A percentile compares a stretch with the other conserved stretches of the same genome.
phyloP scores from a whole-genome alignment of 148 eudicot genomes.

The Vaccinium vitisidaea region DNA sequence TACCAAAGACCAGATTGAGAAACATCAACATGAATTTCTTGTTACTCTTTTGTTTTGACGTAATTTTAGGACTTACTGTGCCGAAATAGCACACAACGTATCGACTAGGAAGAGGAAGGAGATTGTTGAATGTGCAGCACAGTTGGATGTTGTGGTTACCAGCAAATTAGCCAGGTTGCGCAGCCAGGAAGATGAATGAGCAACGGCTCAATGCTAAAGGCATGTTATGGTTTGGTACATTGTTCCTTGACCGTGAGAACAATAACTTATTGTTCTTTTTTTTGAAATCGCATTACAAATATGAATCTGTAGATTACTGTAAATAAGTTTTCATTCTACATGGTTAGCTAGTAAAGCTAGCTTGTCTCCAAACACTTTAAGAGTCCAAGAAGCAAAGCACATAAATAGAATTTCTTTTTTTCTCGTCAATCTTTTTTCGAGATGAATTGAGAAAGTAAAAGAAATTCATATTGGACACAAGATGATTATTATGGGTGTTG shows the following conservation, averaged over 20 bases:
- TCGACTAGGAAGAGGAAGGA: slow-evolving; percentile 42
- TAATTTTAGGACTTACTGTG: slow-evolving; percentile 40
- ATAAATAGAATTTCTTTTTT: too few relatives aligned
- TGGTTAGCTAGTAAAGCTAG: too few relatives aligned
- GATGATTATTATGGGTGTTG: neutral
- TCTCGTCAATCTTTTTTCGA: neutral
- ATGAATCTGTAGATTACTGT: neutral
- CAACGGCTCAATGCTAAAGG: neutral
- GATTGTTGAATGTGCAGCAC: slow-evolving; percentile 47
- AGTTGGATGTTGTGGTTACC: slow-evolving; percentile 42
- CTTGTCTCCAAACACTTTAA: too few relatives aligned
- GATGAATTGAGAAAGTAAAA: neutral
- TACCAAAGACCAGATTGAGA: neutral
- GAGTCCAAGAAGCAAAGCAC: too few relatives aligned
- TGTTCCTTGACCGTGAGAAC: too few relatives aligned
- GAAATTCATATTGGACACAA: neutral
- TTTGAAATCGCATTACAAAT: neutral
- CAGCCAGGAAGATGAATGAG: slow-evolving; percentile 49
- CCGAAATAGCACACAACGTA: slow-evolving; percentile 46
- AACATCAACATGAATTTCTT: neutral
- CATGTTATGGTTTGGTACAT: too few relatives aligned
- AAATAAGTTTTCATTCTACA: too few relatives aligned
- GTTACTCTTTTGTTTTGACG: neutral
- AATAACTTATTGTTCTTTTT: neutral
- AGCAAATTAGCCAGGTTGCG: slow-evolving; percentile 46